A percentile compares a stretch with the other conserved stretches of the same genome.
phyloP scores from a whole-genome alignment of 2,329 filamentous ascomycete genomes.

The Decorospora gaudefroyi region DNA sequence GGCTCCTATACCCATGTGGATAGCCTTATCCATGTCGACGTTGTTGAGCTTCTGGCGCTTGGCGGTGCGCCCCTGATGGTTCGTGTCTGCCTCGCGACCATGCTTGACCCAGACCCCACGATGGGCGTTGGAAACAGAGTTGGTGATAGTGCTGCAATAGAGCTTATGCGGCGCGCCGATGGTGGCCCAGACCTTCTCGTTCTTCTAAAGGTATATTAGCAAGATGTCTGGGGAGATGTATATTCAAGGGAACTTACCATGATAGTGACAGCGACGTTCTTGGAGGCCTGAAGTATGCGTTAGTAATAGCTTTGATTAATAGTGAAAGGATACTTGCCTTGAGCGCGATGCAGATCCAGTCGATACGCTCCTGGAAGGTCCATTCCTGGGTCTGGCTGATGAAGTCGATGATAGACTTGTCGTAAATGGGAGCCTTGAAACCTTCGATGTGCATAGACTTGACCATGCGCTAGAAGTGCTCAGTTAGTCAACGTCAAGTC shows the following conservation, averaged over 20 bases:
- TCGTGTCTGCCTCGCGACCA: constrained; percentile 9
- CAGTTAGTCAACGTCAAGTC: neutral
- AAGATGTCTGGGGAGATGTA: neutral
- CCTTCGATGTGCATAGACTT: constrained; percentile 15
- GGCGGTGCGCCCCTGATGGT: constrained; percentile 1
- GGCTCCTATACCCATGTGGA: neutral
- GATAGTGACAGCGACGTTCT: constrained; percentile 13
- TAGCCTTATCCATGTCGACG: neutral
- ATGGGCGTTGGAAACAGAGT: constrained; percentile 13
- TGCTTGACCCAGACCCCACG: constrained; percentile 15
- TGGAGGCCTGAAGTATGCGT: constrained; percentile 6
- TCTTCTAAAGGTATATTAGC: constrained; percentile 13
- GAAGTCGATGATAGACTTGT: constrained; percentile 9
- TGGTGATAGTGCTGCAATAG: constrained; percentile 12
- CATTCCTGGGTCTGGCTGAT: constrained; percentile 19
- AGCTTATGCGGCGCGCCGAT: constrained; percentile 22
- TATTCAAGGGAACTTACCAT: constrained; percentile 7
- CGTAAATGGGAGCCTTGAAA: constrained; percentile 16
- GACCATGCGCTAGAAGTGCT: neutral
- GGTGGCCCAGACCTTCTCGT: constrained; percentile 17
- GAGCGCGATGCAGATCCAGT: constrained; percentile 15
- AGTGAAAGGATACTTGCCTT: constrained; percentile 2
- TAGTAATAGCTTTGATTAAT: neutral
- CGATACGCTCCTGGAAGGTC: constrained; percentile 18
- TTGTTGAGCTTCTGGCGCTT: neutral